phyloP scores from a whole-genome alignment of 1,284 basidiomycete species.

The Cryptococcus floricola region DNA sequence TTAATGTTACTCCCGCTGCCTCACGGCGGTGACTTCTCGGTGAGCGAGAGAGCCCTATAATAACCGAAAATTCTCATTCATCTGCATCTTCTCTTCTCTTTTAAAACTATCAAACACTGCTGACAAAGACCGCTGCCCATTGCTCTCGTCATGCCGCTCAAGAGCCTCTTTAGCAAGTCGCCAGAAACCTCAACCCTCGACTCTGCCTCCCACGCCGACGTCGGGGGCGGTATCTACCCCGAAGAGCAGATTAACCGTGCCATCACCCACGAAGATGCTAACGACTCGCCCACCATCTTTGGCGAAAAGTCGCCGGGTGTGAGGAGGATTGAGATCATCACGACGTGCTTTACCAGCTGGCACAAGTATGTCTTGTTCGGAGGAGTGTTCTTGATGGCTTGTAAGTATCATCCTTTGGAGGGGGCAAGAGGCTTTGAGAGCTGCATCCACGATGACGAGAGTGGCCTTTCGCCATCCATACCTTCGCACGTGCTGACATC shows the following conservation, averaged over 20 bases:
- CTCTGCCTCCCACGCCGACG: background rate
- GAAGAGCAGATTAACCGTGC: conserved; percentile 1
- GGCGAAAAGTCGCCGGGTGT: conserved; percentile 40
- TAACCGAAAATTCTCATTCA: too few relatives aligned
- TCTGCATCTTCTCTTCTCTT: too few relatives aligned
- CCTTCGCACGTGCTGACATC: background rate
- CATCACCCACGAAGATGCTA: conserved; percentile 5
- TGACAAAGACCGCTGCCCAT: too few relatives aligned
- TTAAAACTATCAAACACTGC: too few relatives aligned
- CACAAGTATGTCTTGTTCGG: conserved; percentile 40
- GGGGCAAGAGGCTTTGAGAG: too few relatives aligned
- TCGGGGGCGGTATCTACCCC: conserved; percentile 3
- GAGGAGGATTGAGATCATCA: conserved; percentile 44
- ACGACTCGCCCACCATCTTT: conserved; percentile 17
- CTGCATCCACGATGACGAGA: background rate
- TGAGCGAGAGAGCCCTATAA: too few relatives aligned
- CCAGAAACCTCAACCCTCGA: too few relatives aligned
- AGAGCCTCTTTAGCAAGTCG: too few relatives aligned
- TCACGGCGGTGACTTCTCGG: too few relatives aligned
- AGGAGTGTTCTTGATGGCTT: conserved; percentile 48
- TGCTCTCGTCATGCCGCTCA: too few relatives aligned
- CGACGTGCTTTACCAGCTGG: conserved; percentile 31
- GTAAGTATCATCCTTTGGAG: conserved; percentile 4
- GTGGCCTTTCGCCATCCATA: background rate
- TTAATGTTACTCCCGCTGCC: too few relatives aligned